Evolutionary conservation across 2,329 filamentous ascomycete species (phyloP).

Genomic region (Cordyceps fumosorosea): DNA sequence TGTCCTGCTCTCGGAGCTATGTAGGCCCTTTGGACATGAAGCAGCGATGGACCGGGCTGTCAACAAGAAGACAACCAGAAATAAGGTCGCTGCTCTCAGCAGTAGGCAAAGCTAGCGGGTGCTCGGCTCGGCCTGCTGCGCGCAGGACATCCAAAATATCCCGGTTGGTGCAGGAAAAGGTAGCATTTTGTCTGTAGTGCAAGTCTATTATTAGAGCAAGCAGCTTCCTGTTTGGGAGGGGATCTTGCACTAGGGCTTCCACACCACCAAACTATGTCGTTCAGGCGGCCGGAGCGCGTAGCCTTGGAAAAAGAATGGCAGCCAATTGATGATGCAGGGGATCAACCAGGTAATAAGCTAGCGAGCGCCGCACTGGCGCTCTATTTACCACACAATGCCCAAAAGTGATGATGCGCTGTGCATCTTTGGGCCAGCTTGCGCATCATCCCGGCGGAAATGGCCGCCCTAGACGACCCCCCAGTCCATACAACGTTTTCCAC

Average conservation of each 20-base stretch:
- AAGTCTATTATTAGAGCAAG: conserved; percentile 12
- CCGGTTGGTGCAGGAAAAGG: background rate
- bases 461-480: background rate
- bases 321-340: background rate
- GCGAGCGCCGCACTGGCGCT: background rate
- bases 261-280: background rate
- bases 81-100: background rate
- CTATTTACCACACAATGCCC: background rate
- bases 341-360: background rate
- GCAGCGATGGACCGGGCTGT: background rate
- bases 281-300: background rate
- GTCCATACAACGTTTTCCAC: background rate
- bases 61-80: background rate
- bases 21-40: background rate
- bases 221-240: conserved; percentile 14
- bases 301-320: background rate
- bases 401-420: background rate
- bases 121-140: conserved; percentile 5
- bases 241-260: conserved; percentile 13
- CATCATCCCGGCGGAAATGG: background rate
- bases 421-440: background rate
- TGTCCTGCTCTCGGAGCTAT: background rate
- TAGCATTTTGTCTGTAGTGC: background rate
- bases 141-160: background rate
- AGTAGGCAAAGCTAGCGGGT: conserved; percentile 2